A percentile compares a stretch with the other conserved stretches of the same genome.
Conservation (phyloP, 2,329 filamentous ascomycete species). For the Cladosporium cucumerinum region DNA sequence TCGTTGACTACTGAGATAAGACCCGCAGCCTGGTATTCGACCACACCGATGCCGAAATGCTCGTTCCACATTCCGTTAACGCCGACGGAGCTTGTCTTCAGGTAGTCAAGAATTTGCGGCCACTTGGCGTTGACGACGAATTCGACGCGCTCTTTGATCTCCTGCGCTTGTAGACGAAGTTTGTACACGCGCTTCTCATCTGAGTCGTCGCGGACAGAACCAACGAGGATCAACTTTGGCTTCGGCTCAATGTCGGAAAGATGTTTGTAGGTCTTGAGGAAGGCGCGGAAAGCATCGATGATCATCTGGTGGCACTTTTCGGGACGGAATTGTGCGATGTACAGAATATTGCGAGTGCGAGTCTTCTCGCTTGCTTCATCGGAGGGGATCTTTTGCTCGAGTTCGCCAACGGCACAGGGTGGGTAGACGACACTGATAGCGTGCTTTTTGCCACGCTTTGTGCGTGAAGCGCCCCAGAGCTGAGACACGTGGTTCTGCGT, state of each 20-base stretch:
- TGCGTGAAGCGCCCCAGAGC: slow-evolving; percentile 66
- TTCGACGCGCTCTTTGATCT: slow-evolving; percentile 76
- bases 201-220: slow-evolving; percentile 81
- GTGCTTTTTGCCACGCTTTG: slow-evolving; percentile 44
- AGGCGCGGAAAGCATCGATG: slow-evolving; percentile 76
- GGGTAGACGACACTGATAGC: slow-evolving; percentile 80
- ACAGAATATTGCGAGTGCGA: slow-evolving; percentile 72
- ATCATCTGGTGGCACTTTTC: slow-evolving; percentile 95
- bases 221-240: slow-evolving; percentile 77
- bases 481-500: slow-evolving; percentile 78
- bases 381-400: slow-evolving; percentile 71
- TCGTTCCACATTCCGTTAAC: slow-evolving; percentile 99
- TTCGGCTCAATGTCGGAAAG: slow-evolving; percentile 20
- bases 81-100: slow-evolving; percentile 73
- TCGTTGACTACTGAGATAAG: slow-evolving; percentile 90
- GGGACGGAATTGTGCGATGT: slow-evolving; percentile 94
- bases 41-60: slow-evolving; percentile 96
- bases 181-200: slow-evolving; percentile 85
- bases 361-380: slow-evolving; percentile 64
- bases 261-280: slow-evolving; percentile 58
- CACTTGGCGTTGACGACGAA: slow-evolving; percentile 90
- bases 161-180: slow-evolving; percentile 77
- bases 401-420: slow-evolving; percentile 82
- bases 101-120: slow-evolving; percentile 78
- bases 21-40: slow-evolving; percentile 95